Base-by-base conservation (phyloP, 2,329 filamentous ascomycete genomes). In the Tolypocladium nubicola region DNA sequence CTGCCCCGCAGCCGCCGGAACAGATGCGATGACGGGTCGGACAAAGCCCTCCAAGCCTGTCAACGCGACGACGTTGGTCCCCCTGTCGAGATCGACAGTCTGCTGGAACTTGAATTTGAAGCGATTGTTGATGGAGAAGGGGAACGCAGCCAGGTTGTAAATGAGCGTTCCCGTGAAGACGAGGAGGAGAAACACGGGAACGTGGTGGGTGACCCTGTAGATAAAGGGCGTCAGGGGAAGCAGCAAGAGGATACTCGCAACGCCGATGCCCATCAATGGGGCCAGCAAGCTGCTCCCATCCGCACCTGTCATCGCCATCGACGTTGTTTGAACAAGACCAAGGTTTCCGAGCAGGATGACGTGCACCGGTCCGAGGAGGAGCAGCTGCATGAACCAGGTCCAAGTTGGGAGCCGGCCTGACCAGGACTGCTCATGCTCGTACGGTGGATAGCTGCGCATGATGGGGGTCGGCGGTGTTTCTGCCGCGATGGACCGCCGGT, bases 41-140 rank as follows among this genome's bases (percentile, higher is more conserved):
- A 94, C 73, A 68, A 85, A 95, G 4, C 83, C 77, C 61, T 84
- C 77, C 2, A 90, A 69, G 0, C 90, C 91, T 0, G 78, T 80
- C 10, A 96, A 75, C 39, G 83, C 84, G 45, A 92, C 88, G 2
- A 74, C 76, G 62, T 90, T 90, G 16, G 79, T 74, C n/a, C 86
- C 85, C 4, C 79, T 83, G 62, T 89, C 88, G 11, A 96, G 80
- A 62, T 96, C 83, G 53, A 97, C 77, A 11, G 82, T 82, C 69
- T 99, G 92, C 54, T 89, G 77, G 70, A 97, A 97, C 71, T 86
- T 95, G 53, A 93, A 79, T 71, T 97, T 97, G 70, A 96, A 84
- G 41, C 90, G 83, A 68, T 86, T 88, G 59, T 84, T 80, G 26
- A 82, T 75, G 0, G 90, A 94, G 72, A 97, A 97, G 0, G 94